Evolutionary conservation across 2,329 filamentous ascomycete species (phyloP), one percentile per base, ranked within the genome.

Genomic region (Aspergillus sp.): DNA sequence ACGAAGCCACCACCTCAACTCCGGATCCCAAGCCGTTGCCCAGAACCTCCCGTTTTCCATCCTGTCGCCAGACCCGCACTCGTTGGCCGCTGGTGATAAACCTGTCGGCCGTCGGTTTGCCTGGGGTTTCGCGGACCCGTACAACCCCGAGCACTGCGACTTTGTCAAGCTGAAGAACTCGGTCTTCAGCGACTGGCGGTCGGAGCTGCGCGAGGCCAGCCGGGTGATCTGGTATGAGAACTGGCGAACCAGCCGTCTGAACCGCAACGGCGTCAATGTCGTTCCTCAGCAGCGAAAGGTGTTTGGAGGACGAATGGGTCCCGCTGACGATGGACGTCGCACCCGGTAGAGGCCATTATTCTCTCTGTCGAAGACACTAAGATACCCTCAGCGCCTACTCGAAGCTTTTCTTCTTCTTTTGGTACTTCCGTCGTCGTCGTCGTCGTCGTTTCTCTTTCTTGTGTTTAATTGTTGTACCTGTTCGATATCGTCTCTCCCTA

Each of bases 101-200:
- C 71, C 68, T 2, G 72, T 94, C 50, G 93, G 93, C 41, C 86
- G 93, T 50, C 83, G 85, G 54, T 98, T 97, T 65, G 87, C 93
- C 0, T 98, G 93, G 93, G 93, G 93, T 5, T 94, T 96, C 57
- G 93, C 93, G 4, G 88, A 97, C 62, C 93, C 93, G 0, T 90
- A 93, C 73, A 84, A 97, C 60, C 77, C 83, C 29, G 81, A 86
- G 57, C 93, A 98, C 71, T 98, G 93, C 70, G 93, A 98, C 69
- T 98, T 96, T 66, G 75, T 86, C 47, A 84, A 85, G 52, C 78
- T 98, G 56, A 93, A 93, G 70, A 90, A 97, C 49, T 83, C 85
- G 5, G 86, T 98, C 30, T 98, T 98, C 67, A 82, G 76, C 54
- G 91, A 97, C 62, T 98, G 93, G 93, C 85, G 91, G 43, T 79